phyloP scores from a whole-genome alignment of 306 rosid species.

The Vicia faba region DNA sequence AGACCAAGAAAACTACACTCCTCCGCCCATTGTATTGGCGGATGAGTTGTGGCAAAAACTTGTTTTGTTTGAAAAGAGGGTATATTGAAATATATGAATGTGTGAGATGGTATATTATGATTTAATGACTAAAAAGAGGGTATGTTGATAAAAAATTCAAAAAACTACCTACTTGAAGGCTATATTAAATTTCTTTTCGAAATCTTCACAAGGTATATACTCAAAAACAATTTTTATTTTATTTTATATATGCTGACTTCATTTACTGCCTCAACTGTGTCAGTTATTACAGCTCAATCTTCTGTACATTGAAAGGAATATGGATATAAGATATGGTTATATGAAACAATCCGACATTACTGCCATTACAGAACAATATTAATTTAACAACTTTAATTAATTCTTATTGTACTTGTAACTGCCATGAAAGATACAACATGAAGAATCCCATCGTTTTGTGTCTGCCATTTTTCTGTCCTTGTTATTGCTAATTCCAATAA shows the following conservation, averaged over 20 bases:
- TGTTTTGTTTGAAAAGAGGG: too few relatives aligned
- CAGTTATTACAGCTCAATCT: conserved; percentile 26
- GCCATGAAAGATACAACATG: conserved; percentile 20
- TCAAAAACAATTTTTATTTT: conserved; percentile 18
- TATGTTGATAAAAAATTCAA: too few relatives aligned
- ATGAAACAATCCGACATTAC: conserved; percentile 30
- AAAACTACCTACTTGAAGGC: not conserved
- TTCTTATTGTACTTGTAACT: conserved; percentile 36
- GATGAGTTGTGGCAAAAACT: too few relatives aligned
- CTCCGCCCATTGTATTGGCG: too few relatives aligned
- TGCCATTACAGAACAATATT: conserved; percentile 10
- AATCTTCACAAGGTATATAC: not conserved
- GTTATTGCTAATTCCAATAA: conserved; percentile 39
- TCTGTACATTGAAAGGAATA: conserved; percentile 22
- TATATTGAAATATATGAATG: too few relatives aligned
- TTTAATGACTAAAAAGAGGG: too few relatives aligned
- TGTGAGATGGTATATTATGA: too few relatives aligned
- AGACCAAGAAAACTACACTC: too few relatives aligned
- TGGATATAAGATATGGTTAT: conserved; percentile 42
- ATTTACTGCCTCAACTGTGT: conserved; percentile 6
- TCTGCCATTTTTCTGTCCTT: too few relatives aligned
- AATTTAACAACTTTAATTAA: conserved; percentile 28
- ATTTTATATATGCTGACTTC: conserved; percentile 12
- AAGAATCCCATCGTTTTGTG: conserved; percentile 29
- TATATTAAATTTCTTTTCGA: not conserved